Conservation (phyloP, 2,329 filamentous ascomycete species). For the Epichloe typhina region DNA sequence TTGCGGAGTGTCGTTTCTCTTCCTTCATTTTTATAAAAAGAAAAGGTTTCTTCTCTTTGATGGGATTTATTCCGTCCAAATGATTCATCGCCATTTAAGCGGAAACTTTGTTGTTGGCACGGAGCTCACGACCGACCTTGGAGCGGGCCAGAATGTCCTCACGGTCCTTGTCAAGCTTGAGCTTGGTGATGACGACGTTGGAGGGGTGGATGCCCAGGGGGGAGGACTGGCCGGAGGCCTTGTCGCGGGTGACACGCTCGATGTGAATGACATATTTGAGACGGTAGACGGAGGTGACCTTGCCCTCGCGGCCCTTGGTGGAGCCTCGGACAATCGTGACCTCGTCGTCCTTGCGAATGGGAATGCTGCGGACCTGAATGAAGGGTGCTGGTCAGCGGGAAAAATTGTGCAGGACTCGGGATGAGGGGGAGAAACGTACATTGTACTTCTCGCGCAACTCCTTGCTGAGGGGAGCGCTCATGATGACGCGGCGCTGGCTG, state of each 20-base stretch:
- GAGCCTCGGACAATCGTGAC: conserved; percentile 81
- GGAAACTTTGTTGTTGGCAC: conserved; percentile 57
- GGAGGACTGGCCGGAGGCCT: conserved; percentile 92
- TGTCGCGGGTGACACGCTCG: conserved; percentile 93
- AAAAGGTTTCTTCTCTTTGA: not conserved
- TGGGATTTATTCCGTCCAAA: not conserved
- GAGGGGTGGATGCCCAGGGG: conserved; percentile 89
- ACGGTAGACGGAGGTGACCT: conserved; percentile 94
- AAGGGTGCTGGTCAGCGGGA: not conserved
- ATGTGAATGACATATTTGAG: conserved; percentile 97
- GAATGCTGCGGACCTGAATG: conserved; percentile 79
- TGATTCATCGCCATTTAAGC: conserved; percentile 24
- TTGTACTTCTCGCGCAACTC: conserved; percentile 99
- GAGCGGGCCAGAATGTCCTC: conserved; percentile 80
- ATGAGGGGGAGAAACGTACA: conserved; percentile 40
- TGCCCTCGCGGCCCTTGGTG: conserved; percentile 98
- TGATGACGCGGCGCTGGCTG: conserved; percentile 87
- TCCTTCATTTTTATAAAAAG: conserved; percentile 6
- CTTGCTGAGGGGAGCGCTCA: conserved; percentile 92
- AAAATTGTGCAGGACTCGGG: not conserved
- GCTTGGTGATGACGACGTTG: conserved; percentile 97
- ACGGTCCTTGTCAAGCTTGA: conserved; percentile 95
- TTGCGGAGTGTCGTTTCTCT: conserved; percentile 10
- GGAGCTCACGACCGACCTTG: conserved; percentile 64
- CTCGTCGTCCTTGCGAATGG: conserved; percentile 95